Conservation (phyloP, 1,284 basidiomycete genomes). For the Cryptococcus maquisensis region DNA sequence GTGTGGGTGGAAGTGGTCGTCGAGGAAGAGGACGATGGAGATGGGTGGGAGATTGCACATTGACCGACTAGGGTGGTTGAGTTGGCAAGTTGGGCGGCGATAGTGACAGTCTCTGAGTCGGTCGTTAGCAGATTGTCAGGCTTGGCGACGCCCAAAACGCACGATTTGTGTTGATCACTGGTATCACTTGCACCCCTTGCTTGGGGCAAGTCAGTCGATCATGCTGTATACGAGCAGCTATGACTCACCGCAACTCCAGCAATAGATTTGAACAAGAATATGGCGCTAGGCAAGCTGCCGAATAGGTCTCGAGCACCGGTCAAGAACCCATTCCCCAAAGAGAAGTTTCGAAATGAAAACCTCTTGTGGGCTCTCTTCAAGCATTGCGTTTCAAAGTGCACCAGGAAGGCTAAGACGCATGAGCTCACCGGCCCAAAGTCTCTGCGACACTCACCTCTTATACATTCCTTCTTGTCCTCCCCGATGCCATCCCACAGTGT, state of each 20-base stretch:
- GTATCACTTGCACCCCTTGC: constrained; percentile 56
- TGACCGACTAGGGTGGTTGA: constrained; percentile 81
- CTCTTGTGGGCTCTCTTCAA: constrained; percentile 83
- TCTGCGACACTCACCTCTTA: constrained; percentile 34
- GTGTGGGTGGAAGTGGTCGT: constrained; percentile 4
- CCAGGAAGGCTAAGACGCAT: constrained; percentile 65
- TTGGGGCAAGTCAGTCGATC: background rate
- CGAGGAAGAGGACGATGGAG: constrained; percentile 52
- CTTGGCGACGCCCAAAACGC: constrained; percentile 1
- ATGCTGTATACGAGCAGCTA: background rate
- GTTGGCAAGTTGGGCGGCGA: constrained; percentile 85
- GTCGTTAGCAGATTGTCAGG: background rate
- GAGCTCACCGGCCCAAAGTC: background rate
- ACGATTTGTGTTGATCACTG: constrained; percentile 90
- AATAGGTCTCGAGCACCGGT: constrained; percentile 82
- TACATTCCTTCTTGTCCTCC: constrained; percentile 77
- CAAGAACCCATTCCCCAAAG: constrained; percentile 84
- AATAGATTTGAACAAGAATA: constrained; percentile 91
- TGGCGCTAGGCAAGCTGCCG: constrained; percentile 83
- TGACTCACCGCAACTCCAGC: constrained; percentile 57
- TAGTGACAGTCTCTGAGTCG: constrained; percentile 72
- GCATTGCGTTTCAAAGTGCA: constrained; percentile 83
- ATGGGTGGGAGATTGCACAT: constrained; percentile 89
- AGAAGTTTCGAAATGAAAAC: constrained; percentile 69
- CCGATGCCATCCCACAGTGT: constrained; percentile 83